Percentiles rank a stretch among this genome's conserved stretches.
phyloP scores from a whole-genome alignment of 441 rosid genomes.

The Capsella rubella region DNA sequence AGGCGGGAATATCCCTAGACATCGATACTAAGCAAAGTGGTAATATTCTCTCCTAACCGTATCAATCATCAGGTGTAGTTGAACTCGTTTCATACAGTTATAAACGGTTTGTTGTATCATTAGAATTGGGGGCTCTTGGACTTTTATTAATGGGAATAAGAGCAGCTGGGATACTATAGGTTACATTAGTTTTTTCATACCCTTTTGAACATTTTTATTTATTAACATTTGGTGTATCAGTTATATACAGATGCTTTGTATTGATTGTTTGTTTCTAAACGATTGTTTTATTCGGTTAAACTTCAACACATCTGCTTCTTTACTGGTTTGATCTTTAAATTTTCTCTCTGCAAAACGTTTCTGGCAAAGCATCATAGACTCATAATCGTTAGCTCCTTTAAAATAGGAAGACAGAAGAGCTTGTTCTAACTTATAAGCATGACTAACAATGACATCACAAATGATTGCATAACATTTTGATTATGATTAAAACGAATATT shows the following conservation, averaged over 20 bases:
- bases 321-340: neutral
- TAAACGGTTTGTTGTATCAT: slow-evolving; percentile 31
- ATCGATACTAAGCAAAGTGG: slow-evolving; percentile 27
- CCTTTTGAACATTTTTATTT: slow-evolving; percentile 12
- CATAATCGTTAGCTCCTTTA: neutral
- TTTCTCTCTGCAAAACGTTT: neutral
- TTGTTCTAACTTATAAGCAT: slow-evolving; percentile 1
- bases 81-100: neutral
- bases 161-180: slow-evolving; percentile 31
- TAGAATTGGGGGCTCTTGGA: slow-evolving; percentile 31
- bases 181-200: slow-evolving; percentile 4
- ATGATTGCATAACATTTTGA: neutral
- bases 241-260: slow-evolving; percentile 16
- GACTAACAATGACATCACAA: neutral
- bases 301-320: neutral
- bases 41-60: slow-evolving; percentile 12
- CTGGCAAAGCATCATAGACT: neutral
- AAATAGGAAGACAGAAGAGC: neutral
- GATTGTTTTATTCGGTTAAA: slow-evolving; percentile 6
- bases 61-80: slow-evolving; percentile 34
- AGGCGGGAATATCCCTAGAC: slow-evolving; percentile 46
- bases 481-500: neutral
- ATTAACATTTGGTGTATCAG: slow-evolving; percentile 1
- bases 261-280: slow-evolving; percentile 30
- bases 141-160: neutral